These are phyloP conservation scores for Exophiala lecanii-corni DNA, from an alignment of 2,329 filamentous ascomycete genomes.

Conservation along the genomic window DNA sequence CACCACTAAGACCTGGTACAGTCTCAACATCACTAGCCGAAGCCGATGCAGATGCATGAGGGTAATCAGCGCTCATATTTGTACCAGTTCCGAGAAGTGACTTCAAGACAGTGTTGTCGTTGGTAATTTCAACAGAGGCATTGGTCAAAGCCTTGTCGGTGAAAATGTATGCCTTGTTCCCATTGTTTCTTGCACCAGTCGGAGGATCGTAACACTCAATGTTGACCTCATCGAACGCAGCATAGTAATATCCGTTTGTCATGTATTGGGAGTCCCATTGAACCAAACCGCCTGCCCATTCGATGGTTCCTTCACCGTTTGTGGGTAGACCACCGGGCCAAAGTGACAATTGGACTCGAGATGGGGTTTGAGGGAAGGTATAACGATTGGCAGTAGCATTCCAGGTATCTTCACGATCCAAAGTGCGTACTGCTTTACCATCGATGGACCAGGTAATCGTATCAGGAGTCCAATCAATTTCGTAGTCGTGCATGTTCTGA, in stretches of 20 bases:
- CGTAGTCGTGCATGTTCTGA: constrained; percentile 78
- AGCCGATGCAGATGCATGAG: constrained; percentile 33
- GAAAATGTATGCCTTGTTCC: constrained; percentile 69
- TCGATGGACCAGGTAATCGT: constrained; percentile 82
- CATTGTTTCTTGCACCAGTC: constrained; percentile 57
- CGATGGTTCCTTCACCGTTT: constrained; percentile 78
- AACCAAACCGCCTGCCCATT: constrained; percentile 87
- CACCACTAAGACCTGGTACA: constrained; percentile 50
- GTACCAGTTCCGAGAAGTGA: constrained; percentile 78
- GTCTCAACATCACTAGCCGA: constrained; percentile 34
- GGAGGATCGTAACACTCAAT: constrained; percentile 87
- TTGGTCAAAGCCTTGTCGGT: constrained; percentile 63
- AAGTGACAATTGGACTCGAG: constrained; percentile 86
- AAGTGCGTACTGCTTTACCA: constrained; percentile 67
- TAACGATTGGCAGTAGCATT: constrained; percentile 78
- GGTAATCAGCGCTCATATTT: constrained; percentile 57
- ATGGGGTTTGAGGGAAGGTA: constrained; percentile 84
- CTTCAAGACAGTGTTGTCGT: constrained; percentile 70
- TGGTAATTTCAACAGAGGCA: constrained; percentile 68
- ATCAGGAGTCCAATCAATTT: constrained; percentile 89
- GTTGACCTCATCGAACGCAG: constrained; percentile 69
- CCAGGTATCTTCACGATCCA: constrained; percentile 76
- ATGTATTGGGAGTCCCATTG: constrained; percentile 82
- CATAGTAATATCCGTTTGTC: constrained; percentile 85
- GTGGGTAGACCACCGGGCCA: constrained; percentile 83